Conservation (phyloP, 352 stramenopile species). For the Phytophthora idaei region DNA sequence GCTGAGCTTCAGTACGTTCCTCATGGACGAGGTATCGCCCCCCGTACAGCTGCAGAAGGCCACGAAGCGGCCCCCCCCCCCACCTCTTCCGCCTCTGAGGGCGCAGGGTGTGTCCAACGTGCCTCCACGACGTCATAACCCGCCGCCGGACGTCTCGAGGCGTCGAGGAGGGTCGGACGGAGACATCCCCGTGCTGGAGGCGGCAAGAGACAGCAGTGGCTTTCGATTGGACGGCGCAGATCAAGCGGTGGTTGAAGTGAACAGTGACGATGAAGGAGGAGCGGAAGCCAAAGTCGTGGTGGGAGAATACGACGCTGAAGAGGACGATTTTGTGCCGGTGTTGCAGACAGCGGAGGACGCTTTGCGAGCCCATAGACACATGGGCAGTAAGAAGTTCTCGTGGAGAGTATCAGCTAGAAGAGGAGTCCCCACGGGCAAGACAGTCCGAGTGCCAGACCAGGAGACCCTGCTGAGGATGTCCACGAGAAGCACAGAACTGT, state of each 20-base stretch:
- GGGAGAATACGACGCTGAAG: conserved; percentile 45
- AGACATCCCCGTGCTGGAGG: conserved; percentile 78
- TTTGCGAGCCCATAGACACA: conserved; percentile 34
- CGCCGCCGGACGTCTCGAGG: conserved; percentile 4
- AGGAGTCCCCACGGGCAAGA: conserved; percentile 29
- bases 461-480: conserved; percentile 63
- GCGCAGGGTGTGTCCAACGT: conserved; percentile 13
- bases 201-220: conserved; percentile 39
- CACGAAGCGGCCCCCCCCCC: conserved; percentile 15
- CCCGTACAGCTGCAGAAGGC: conserved; percentile 33
- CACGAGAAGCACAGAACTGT: conserved; percentile 40
- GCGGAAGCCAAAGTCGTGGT: conserved; percentile 39
- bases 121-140: conserved; percentile 9
- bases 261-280: conserved; percentile 40
- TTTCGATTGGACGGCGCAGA: conserved; percentile 53
- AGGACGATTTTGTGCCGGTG: conserved; percentile 69
- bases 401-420: conserved; percentile 44
- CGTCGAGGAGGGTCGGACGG: conserved; percentile 35
- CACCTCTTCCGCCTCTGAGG: conserved; percentile 29
- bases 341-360: conserved; percentile 74
- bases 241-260: conserved; percentile 31
- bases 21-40: conserved; percentile 57
- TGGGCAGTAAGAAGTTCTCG: conserved; percentile 58
- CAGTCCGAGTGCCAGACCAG: conserved; percentile 43
- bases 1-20: conserved; percentile 62